Evolutionary conservation across 2,329 filamentous ascomycete genomes (phyloP), one percentile per base, ranked within the genome.

Genomic region (Pseudocercospora crystallina): DNA sequence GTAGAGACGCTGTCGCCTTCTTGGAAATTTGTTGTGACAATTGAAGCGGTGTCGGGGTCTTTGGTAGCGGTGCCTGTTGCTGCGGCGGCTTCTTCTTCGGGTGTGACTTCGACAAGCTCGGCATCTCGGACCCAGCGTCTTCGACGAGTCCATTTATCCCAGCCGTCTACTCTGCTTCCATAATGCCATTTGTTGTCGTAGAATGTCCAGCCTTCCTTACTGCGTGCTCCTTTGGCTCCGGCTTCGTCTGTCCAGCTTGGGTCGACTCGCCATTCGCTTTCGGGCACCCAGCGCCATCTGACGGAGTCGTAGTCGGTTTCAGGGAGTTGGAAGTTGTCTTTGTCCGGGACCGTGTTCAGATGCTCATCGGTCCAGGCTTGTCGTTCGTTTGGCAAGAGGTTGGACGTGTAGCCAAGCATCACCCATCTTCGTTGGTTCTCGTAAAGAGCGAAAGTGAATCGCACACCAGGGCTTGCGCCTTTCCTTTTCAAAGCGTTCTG

Each of bases 121-220:
- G 94, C 94, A 66, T 97, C 94, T 34, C 94, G 87, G 66, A 90
- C 94, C 94, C 94, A 99, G 72, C 97, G 96, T 56, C 94, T 78
- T 15, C 94, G 83, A 11, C 94, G 83, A 0, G 94, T 99, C 79
- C 95, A 99, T 49, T 90, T 84, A 35, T 89, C 89, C 94, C 94
- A 99, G 46, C 91, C 89, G 63, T 99, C 94, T 3, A 89, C 89
- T 53, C 90, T 82, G 12, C 88, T 86, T 13, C 91, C 91, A 61
- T 89, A 87, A 68, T 90, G 86, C 94, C 94, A 99, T 86, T 96
- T 96, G 69, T 92, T 97, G 65, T 99, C 94, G 67, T 96, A 99
- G 70, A 94, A 99, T 33, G 96, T 89, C 94, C 94, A 99, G 1
- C 91, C 94, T 60, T 85, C 84, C 3, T 81, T 86, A 17, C 76